phyloP scores from a whole-genome alignment of 768 basidiomycete species.

The Mycena epipterygia region DNA sequence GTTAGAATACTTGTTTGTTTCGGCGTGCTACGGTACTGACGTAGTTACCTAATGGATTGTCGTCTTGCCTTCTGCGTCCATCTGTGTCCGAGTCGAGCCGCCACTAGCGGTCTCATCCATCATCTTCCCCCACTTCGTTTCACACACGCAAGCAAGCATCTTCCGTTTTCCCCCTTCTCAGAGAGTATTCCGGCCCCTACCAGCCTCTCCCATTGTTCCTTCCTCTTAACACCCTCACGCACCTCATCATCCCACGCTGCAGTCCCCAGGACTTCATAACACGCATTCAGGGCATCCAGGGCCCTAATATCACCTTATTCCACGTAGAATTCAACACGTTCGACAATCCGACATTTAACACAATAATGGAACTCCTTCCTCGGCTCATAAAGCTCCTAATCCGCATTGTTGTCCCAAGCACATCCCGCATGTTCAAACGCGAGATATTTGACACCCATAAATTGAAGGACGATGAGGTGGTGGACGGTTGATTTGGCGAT shows the following conservation, averaged over 20 bases:
- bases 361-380: background rate
- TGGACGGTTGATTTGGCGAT: background rate
- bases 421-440: background rate
- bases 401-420: background rate
- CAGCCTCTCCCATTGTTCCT: background rate
- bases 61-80: too few relatives aligned
- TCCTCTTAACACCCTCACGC: background rate
- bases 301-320: background rate
- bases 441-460: background rate
- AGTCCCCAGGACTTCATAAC: background rate
- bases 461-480: background rate
- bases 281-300: background rate
- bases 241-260: background rate
- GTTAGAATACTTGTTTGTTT: too few relatives aligned
- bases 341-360: background rate
- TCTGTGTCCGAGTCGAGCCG: too few relatives aligned
- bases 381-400: conserved; percentile 1
- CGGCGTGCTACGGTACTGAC: too few relatives aligned
- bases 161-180: background rate
- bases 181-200: background rate
- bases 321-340: background rate
- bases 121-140: too few relatives aligned
- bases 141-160: background rate
- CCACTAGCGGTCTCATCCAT: too few relatives aligned
- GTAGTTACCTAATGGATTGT: too few relatives aligned